Conservation (phyloP, 345 rosid species). For the Populus pruinosa region DNA sequence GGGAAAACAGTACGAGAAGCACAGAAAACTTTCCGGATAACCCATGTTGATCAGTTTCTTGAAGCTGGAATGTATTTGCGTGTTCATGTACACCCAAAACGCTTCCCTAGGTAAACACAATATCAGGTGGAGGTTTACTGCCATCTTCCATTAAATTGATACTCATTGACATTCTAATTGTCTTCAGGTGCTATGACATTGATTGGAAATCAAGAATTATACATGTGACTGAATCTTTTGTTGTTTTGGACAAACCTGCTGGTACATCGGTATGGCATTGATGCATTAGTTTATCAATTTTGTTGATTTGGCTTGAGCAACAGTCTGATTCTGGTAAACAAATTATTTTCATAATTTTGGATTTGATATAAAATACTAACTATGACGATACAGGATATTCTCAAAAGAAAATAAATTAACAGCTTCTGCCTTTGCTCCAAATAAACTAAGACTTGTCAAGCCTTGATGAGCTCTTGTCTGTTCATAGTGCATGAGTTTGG, state of each 20-base stretch:
- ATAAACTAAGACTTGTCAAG: background rate
- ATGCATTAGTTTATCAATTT: conserved; percentile 4
- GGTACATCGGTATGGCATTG: conserved; percentile 76
- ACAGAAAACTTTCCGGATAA: conserved; percentile 80
- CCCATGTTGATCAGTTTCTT: conserved; percentile 50
- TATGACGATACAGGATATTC: too few species aligned
- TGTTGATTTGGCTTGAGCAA: background rate
- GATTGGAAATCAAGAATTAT: conserved; percentile 84
- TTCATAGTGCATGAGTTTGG: background rate
- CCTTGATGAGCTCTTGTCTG: background rate
- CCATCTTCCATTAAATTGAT: background rate
- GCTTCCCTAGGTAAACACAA: conserved; percentile 68
- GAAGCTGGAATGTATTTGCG: conserved; percentile 85
- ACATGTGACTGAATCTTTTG: conserved; percentile 65
- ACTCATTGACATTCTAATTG: background rate
- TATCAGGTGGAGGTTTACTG: background rate
- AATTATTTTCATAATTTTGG: too few species aligned
- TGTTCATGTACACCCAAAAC: conserved; percentile 89
- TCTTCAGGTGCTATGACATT: conserved; percentile 75
- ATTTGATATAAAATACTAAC: too few species aligned
- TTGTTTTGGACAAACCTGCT: conserved; percentile 92
- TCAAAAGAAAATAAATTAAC: background rate
- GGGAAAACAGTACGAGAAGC: conserved; percentile 88
- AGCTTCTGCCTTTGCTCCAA: background rate
- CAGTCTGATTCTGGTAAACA: background rate